Evolutionary conservation across 345 rosid species (phyloP), one percentile per base, ranked within the genome.

Genomic region (Heritiera littoralis): DNA sequence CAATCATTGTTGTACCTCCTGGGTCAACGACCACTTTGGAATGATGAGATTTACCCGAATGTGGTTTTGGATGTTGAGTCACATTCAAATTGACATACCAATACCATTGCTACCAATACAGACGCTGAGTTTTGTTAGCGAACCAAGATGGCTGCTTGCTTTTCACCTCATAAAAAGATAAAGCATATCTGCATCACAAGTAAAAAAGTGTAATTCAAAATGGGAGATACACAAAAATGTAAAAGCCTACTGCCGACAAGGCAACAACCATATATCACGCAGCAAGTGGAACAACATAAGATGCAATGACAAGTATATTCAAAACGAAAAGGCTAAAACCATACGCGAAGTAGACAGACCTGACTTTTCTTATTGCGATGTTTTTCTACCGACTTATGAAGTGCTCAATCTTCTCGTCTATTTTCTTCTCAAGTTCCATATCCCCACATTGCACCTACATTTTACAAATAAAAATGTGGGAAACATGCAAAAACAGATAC

Each of bases 321-420:
- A 14, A 71, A 49, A 49, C 6, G 4, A 61, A 30, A 61, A 61
- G 1, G 48, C 46, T 9, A 35, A 51, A 54, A 17, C 28, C 10
- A 52, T 23, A 74, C 78, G 67, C 38, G 0, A 43, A 65, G 5
- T 23, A 38, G 41, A 81, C 64, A 52, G 9, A 92, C 99, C 97
- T 94, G 98, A 81, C 92, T 92, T 86, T 94, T 96, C 90, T 94
- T 94, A 88, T 94, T 96, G 0, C 97, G 97, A 46, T 92, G 99
- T 84, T 92, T 96, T 85, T 92, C 98, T 8, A 90, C 97, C 98
- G 97, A 84, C 84, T 88, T 41, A 96, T 84, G 83, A 91, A 92
- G 9, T 94, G 97, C 55, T 96, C 99, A 76, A 94, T 91, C 89
- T 89, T 96, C 79, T 96, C 97, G 73, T 94, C 97, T 52, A 96